Base-by-base conservation (phyloP, 495 filamentous ascomycete species). In the Symbiotaphrina buchneri region DNA sequence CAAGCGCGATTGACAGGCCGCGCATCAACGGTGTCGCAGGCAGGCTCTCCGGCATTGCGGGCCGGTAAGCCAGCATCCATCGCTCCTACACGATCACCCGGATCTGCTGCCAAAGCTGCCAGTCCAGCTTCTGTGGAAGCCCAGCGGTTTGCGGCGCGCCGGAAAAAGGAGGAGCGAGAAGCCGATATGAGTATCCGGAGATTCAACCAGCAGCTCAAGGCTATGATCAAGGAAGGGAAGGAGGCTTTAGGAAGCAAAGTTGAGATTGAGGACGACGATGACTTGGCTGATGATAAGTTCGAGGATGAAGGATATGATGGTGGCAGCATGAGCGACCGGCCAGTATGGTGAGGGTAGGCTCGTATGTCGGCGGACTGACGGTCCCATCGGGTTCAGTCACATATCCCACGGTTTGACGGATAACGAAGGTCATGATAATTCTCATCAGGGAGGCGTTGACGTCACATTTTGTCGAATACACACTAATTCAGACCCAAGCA, bases 141-240 rank as follows among this genome's bases (percentile, higher is more conserved):
- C 8, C 68, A 71, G 41, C 55, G 61, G 26, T 61, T 76, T 37
- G 67, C 75, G 13, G 70, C 71, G 11, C 58, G 64, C 41, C 64
- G 68, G 36, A 55, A 66, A 14, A 65, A 66, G 22, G 70, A 71
- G 16, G 83, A 92, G 39, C 58, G 68, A 27, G 79, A 87, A 40
- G 67, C 73, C 11, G 84, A 94, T 41, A 65, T 67, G 25, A 70
- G 71, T 31, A 63, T 97, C 31, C 65, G 66, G 33, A 65, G 71
- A 14, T 65, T 94, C 47, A 87, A 85, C 43, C 58, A 66, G 22
- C 69, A 72, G 41, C 51, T 94, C 17, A 66, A 74, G 41, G 70
- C 63, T 19, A 80, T 97, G 78, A 91, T 97, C 26, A 50, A 71
- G 5, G 72, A 94, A 47, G 87, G 82, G 0, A 76, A 72, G 44